phyloP scores from a whole-genome alignment of 2,329 filamentous ascomycete genomes.

The Geoglossum cookeanum region DNA sequence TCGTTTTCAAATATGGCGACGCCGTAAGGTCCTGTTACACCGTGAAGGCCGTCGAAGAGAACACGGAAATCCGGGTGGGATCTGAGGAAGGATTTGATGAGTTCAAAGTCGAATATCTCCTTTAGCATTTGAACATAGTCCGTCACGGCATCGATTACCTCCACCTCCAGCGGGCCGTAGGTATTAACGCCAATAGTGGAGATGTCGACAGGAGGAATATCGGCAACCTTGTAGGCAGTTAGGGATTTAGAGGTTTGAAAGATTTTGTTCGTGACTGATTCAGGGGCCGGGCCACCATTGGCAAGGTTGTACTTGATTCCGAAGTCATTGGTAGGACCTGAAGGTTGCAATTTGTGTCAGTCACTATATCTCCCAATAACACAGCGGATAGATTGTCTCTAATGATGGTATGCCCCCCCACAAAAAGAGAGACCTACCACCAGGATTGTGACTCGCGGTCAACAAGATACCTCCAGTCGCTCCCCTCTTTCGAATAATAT shows the following conservation, averaged over 20 bases:
- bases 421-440: conserved; percentile 41
- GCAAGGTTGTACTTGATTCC: conserved; percentile 99
- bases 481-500: conserved; percentile 85
- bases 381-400: background rate
- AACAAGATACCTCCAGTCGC: conserved; percentile 92
- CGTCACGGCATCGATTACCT: conserved; percentile 80
- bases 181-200: conserved; percentile 62
- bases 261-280: conserved; percentile 96
- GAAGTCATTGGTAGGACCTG: conserved; percentile 85
- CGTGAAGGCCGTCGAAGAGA: conserved; percentile 83
- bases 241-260: conserved; percentile 80
- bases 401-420: background rate
- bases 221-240: conserved; percentile 77
- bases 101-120: conserved; percentile 92
- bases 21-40: conserved; percentile 90
- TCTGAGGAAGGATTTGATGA: conserved; percentile 87
- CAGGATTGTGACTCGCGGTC: conserved; percentile 95
- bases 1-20: conserved; percentile 89
- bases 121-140: conserved; percentile 94
- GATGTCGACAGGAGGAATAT: conserved; percentile 75
- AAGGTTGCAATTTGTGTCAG: background rate
- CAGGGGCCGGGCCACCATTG: conserved; percentile 89
- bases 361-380: background rate
- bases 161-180: conserved; percentile 77
- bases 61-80: conserved; percentile 86